These are phyloP conservation scores for Paramecium pentaurelia DNA, from an alignment of 73 alveolate species.

Conservation along the genomic window DNA sequence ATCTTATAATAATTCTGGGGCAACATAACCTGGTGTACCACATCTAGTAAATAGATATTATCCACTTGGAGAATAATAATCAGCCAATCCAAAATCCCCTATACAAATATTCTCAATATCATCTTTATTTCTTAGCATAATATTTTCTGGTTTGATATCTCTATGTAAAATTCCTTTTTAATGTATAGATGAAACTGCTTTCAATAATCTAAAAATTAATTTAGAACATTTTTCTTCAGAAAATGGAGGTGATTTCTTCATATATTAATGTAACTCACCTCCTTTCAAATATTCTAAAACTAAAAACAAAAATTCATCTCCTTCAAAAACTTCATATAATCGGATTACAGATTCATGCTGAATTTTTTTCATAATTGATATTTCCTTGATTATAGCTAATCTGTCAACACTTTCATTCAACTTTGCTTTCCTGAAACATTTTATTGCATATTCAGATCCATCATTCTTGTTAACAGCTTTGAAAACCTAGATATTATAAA, in stretches of 20 bases:
- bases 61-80: background rate
- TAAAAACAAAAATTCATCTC: conserved; percentile 31
- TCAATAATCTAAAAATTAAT: background rate
- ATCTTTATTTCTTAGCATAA: conserved; percentile 68
- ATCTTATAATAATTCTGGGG: conserved; percentile 93
- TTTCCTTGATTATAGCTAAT: background rate
- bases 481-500: background rate
- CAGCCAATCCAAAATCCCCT: conserved; percentile 80
- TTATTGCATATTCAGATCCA: background rate
- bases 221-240: conserved; percentile 43
- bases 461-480: background rate
- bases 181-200: conserved; percentile 67
- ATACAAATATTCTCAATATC: conserved; percentile 72
- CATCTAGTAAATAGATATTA: conserved; percentile 66
- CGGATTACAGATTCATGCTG: conserved; percentile 15
- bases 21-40: conserved; percentile 97
- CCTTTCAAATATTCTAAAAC: conserved; percentile 47
- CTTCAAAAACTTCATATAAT: conserved; percentile 49
- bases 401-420: background rate
- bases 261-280: conserved; percentile 18
- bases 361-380: background rate
- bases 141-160: conserved; percentile 84
- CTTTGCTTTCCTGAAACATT: background rate
- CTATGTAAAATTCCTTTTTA: conserved; percentile 76
- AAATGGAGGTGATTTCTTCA: conserved; percentile 39